phyloP scores from a whole-genome alignment of 495 filamentous ascomycete genomes.

The Hypomontagnella submonticulosa region DNA sequence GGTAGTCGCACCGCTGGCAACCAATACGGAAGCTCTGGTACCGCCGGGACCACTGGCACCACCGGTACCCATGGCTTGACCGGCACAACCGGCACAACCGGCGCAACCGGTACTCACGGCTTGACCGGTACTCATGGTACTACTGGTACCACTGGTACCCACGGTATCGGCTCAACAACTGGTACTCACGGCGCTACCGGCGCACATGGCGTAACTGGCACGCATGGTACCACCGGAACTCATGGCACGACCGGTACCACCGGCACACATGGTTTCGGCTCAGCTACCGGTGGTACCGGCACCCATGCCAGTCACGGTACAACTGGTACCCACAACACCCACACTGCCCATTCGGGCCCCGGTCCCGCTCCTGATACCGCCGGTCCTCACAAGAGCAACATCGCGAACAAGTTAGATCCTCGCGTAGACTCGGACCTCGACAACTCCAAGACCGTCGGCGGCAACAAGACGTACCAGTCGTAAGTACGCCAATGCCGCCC shows the following conservation, averaged over 20 bases:
- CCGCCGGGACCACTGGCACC: slow-evolving; percentile 37
- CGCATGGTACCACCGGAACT: slow-evolving; percentile 42
- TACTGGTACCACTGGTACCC: slow-evolving; percentile 24
- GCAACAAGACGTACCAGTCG: slow-evolving; percentile 59
- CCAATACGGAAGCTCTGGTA: slow-evolving; percentile 48
- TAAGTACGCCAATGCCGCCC: slow-evolving; percentile 49
- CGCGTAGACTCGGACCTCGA: slow-evolving; percentile 64
- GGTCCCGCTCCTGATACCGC: slow-evolving; percentile 58
- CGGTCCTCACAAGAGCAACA: slow-evolving; percentile 65
- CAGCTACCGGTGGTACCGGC: slow-evolving; percentile 36
- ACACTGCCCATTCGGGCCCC: slow-evolving; percentile 43
- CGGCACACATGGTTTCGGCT: slow-evolving; percentile 38
- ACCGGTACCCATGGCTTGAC: slow-evolving; percentile 16
- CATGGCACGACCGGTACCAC: slow-evolving; percentile 38
- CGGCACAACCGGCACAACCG: slow-evolving; percentile 6
- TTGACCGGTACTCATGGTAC: slow-evolving; percentile 23
- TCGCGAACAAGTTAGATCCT: slow-evolving; percentile 65
- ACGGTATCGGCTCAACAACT: slow-evolving; percentile 16
- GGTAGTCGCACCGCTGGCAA: slow-evolving; percentile 48
- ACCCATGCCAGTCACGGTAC: not conserved
- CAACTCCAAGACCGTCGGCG: slow-evolving; percentile 56
- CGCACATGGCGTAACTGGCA: slow-evolving; percentile 43
- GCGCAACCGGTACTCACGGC: slow-evolving; percentile 19
- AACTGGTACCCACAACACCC: slow-evolving; percentile 17
- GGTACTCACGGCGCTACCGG: slow-evolving; percentile 40